Evolutionary conservation across 2,329 filamentous ascomycete species (phyloP).

Genomic region (Ascochyta pisi): DNA sequence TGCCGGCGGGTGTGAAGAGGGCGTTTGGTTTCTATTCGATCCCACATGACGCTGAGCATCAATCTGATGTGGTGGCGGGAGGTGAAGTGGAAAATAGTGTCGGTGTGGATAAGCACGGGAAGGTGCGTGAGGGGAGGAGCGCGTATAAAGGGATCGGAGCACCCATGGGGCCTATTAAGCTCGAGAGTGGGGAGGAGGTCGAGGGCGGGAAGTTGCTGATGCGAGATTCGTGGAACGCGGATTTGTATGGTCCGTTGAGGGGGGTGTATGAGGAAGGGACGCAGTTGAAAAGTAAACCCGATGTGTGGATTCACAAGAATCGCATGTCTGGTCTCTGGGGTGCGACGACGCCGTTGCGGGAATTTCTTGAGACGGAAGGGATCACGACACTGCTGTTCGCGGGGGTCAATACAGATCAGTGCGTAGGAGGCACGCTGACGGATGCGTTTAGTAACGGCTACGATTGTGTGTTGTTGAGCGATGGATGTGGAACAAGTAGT

Average conservation of each 20-base stretch:
- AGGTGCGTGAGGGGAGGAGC: not conserved
- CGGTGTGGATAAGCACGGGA: constrained; percentile 8
- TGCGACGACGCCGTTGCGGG: constrained; percentile 42
- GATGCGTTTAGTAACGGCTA: constrained; percentile 54
- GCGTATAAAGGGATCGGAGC: not conserved
- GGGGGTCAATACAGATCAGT: constrained; percentile 55
- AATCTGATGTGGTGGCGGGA: not conserved
- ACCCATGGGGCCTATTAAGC: not conserved
- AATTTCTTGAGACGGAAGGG: constrained; percentile 48
- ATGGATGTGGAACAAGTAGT: constrained; percentile 52
- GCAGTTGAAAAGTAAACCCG: constrained; percentile 19
- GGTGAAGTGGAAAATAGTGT: not conserved
- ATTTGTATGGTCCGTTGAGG: constrained; percentile 49
- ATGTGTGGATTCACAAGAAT: constrained; percentile 50
- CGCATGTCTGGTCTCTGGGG: constrained; percentile 53
- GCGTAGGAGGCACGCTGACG: constrained; percentile 51
- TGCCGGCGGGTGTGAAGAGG: constrained; percentile 50
- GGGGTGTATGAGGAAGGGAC: constrained; percentile 36
- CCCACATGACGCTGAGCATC: constrained; percentile 21
- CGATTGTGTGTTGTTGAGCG: constrained; percentile 51
- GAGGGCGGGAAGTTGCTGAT: constrained; percentile 49
- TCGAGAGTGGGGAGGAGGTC: constrained; percentile 31
- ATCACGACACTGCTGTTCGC: constrained; percentile 52
- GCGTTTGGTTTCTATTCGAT: constrained; percentile 45
- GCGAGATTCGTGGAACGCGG: constrained; percentile 52